Percentiles rank a stretch among this genome's conserved stretches.
Evolutionary conservation across 345 rosid species (phyloP).

Genomic region (Durio zibethinus): DNA sequence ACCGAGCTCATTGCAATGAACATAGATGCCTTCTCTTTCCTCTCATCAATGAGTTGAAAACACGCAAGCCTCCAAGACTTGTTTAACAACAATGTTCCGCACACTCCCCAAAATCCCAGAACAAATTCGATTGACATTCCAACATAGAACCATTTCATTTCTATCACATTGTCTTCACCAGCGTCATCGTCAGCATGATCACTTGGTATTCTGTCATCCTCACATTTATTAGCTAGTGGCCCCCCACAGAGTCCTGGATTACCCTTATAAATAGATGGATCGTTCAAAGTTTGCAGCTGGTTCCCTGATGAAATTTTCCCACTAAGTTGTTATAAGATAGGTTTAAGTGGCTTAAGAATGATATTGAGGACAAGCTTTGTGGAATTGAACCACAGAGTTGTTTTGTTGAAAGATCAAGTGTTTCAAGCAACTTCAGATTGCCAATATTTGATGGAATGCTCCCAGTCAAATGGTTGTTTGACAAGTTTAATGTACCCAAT

Average conservation of each 20-base stretch:
- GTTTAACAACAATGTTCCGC: not conserved
- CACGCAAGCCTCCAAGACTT: not conserved
- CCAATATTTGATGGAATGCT: conserved; percentile 15
- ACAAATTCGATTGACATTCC: conserved; percentile 2
- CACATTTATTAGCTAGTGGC: conserved; percentile 16
- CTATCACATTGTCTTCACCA: not conserved
- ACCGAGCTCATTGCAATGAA: not conserved
- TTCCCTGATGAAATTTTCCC: conserved; percentile 22
- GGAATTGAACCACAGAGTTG: conserved; percentile 26
- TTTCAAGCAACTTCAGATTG: conserved; percentile 2
- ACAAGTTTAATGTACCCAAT: conserved; percentile 24
- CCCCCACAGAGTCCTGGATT: conserved; percentile 23
- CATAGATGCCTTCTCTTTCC: not conserved
- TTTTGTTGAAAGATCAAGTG: conserved; percentile 25
- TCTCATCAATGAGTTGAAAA: not conserved
- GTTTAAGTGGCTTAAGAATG: conserved; percentile 22
- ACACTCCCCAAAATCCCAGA: conserved; percentile 7
- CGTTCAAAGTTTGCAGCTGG: conserved; percentile 22
- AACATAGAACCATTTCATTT: conserved; percentile 2
- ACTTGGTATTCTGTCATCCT: not conserved
- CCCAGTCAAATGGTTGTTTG: conserved; percentile 23
- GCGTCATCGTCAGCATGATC: not conserved
- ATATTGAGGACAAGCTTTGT: not conserved
- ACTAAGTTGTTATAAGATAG: conserved; percentile 24
- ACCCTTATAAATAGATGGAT: conserved; percentile 19